Conservation (phyloP, 164 flowering plant genomes). For the Dillenia turbinata region DNA sequence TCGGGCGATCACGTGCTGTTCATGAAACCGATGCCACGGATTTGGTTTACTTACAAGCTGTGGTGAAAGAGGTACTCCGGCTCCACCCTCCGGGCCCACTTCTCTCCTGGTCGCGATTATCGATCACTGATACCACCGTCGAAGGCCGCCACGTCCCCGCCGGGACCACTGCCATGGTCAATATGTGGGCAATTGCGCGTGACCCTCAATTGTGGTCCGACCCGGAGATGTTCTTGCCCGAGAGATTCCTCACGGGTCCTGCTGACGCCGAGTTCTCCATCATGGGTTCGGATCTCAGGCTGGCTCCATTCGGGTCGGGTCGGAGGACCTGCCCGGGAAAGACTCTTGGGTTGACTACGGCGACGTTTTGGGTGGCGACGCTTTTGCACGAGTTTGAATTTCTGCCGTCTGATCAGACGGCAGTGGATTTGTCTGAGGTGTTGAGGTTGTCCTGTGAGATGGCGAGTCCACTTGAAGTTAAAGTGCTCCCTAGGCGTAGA, state of each 20-base stretch:
- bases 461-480: slow-evolving; percentile 36
- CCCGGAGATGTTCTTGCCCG: slow-evolving; percentile 45
- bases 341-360: slow-evolving; percentile 47
- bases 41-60: slow-evolving; percentile 39
- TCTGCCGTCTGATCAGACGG: slow-evolving; percentile 15
- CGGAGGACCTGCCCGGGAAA: slow-evolving; percentile 60
- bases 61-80: slow-evolving; percentile 58
- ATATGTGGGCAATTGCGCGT: slow-evolving; percentile 35
- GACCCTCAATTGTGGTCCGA: slow-evolving; percentile 52
- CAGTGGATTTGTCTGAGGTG: slow-evolving; percentile 13
- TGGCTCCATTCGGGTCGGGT: slow-evolving; percentile 74
- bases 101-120: slow-evolving; percentile 61
- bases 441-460: slow-evolving; percentile 53
- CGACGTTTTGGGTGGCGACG: slow-evolving; percentile 50
- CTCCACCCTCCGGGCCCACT: slow-evolving; percentile 77
- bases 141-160: slow-evolving; percentile 25
- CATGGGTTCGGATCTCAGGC: slow-evolving; percentile 50
- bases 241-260: slow-evolving; percentile 31
- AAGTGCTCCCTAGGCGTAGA: slow-evolving; percentile 25
- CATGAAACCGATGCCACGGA: slow-evolving; percentile 30
- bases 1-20: slow-evolving; percentile 40
- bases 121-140: slow-evolving; percentile 21
- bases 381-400: slow-evolving; percentile 54
- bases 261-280: slow-evolving; percentile 35
- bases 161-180: slow-evolving; percentile 33